Conservation (phyloP, 768 basidiomycete species). For the Tulasnella sp. region DNA sequence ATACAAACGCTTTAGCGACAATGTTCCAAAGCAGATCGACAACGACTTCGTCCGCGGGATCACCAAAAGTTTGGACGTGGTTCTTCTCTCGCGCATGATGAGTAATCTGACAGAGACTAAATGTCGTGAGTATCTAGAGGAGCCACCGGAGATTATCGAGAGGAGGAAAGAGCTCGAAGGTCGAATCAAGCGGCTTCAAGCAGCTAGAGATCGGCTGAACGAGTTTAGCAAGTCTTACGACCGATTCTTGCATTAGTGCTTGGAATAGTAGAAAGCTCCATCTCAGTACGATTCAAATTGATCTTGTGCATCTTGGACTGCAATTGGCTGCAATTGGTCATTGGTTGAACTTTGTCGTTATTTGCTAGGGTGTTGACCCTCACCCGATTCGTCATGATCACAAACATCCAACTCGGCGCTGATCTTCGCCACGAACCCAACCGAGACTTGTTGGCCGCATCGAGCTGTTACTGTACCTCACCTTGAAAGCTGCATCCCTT, state of each 20-base stretch:
- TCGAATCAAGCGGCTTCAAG: neutral
- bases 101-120: constrained; percentile 34
- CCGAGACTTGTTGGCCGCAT: no score
- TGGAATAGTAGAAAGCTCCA: no score
- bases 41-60: constrained; percentile 43
- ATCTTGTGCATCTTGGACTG: no score
- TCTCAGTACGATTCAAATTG: no score
- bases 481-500: no score
- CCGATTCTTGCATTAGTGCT: no score
- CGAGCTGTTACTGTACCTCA: no score
- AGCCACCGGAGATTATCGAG: constrained; percentile 34
- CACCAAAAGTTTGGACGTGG: constrained; percentile 34
- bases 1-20: constrained; percentile 49
- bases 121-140: constrained; percentile 43
- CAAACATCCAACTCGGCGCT: no score
- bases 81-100: constrained; percentile 31
- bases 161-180: constrained; percentile 34
- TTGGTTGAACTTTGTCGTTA: neutral
- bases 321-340: neutral
- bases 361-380: no score
- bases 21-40: constrained; percentile 46
- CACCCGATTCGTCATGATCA: no score
- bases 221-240: neutral
- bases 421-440: no score
- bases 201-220: neutral